Base-by-base conservation (phyloP, 139 green algal genomes). In the Chlorella sp. region DNA sequence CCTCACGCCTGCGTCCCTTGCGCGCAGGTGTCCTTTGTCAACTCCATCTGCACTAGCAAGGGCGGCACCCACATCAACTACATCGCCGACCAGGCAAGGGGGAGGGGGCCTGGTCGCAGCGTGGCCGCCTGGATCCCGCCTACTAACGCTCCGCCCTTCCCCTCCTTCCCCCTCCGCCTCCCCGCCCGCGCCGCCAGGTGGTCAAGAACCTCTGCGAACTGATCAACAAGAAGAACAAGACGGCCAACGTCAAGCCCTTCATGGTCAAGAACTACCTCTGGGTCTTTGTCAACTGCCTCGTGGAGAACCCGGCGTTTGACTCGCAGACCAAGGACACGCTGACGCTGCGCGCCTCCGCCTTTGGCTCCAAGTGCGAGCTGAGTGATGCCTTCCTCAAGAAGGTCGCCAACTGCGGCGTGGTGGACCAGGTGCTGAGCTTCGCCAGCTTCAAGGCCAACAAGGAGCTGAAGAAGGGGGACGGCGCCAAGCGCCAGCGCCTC, bases 251-350 rank as follows among this genome's bases (percentile, higher is more conserved):
- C 58, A 99, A 99, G 87, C 83, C 91, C 21, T 94, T 95, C 82
- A 97, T 98, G 88, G 90, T 99, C 45, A 97, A 97, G 79, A 98
- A 98, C 87, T 95, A 99, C 86, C 82, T 99, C 19, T 98, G 91
- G 90, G 87, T 99, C 12, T 99, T 99, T 77, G 82, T 99, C 77
- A 99, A 99, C 83, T 90, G 88, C 74, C 82, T 95, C 71, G 94
- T 99, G 35, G 94, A 97, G 74, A 99, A 99, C 81, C 96, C 96
- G 11, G 92, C 96, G 8, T 99, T 99, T 75, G 96, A 99, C 83
- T 98, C 92, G 1, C 95, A 97, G 88, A 99, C 95, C 36, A 99
- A 99, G 79, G 96, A 99, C 81, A 98, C 88, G 23, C 84, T 99
- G 41, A 99, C 94, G 1, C 91, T 95, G 31, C 88, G 91, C 35